phyloP scores from a whole-genome alignment of 2,329 filamentous ascomycete genomes.

The Graphilbum fragrans region DNA sequence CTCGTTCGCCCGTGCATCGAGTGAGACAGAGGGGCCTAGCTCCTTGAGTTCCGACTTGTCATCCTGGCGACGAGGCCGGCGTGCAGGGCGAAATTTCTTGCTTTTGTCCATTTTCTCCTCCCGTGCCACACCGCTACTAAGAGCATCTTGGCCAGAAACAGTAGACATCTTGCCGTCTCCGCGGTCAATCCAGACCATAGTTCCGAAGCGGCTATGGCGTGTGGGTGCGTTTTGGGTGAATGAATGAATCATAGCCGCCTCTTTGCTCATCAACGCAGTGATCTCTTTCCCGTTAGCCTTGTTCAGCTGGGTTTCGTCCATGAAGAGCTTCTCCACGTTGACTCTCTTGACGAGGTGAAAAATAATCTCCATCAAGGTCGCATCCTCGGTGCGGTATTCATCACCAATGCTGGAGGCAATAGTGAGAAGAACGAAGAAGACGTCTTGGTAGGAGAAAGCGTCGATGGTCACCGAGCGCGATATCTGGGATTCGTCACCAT shows the following conservation, averaged over 20 bases:
- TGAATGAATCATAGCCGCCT: constrained; percentile 68
- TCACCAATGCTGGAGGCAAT: constrained; percentile 88
- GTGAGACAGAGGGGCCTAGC: constrained; percentile 49
- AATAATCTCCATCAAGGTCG: constrained; percentile 79
- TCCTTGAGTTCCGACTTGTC: constrained; percentile 55
- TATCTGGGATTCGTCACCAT: constrained; percentile 82
- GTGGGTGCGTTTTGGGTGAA: constrained; percentile 71
- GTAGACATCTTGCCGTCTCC: constrained; percentile 76
- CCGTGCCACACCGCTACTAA: constrained; percentile 59
- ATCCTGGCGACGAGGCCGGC: constrained; percentile 47
- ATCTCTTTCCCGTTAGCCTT: constrained; percentile 63
- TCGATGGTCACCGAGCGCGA: constrained; percentile 81
- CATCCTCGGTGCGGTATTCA: constrained; percentile 82
- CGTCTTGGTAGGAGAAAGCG: constrained; percentile 81
- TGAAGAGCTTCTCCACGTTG: constrained; percentile 72
- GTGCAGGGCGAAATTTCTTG: constrained; percentile 83
- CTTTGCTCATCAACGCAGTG: constrained; percentile 62
- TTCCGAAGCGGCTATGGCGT: constrained; percentile 86
- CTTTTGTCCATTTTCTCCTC: constrained; percentile 81
- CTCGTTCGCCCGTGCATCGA: constrained; percentile 62
- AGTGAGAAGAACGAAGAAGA: constrained; percentile 74
- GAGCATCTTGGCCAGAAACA: constrained; percentile 76
- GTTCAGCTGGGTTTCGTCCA: constrained; percentile 61
- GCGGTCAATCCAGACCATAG: constrained; percentile 92
- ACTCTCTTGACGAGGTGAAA: constrained; percentile 91